Evolutionary conservation across 805 yeast species (phyloP).

Genomic region (Candida manassasensis): DNA sequence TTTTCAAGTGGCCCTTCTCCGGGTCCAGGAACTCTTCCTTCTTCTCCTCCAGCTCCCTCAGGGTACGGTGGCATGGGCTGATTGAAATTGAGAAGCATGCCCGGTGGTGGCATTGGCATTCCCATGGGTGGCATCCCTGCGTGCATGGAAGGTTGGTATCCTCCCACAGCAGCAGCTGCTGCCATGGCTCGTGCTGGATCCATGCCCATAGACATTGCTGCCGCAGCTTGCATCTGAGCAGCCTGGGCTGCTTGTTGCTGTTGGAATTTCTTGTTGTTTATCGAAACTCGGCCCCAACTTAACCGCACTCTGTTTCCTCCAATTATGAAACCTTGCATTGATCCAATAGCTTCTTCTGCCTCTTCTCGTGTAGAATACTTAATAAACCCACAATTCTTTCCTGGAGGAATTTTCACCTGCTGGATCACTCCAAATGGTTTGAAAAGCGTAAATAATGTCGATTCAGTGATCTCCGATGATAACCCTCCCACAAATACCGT

Average conservation of each 20-base stretch:
- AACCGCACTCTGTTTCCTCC: conserved; percentile 79
- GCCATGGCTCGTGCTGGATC: conserved; percentile 32
- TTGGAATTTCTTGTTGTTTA: conserved; percentile 28
- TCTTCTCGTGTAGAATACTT: conserved; percentile 72
- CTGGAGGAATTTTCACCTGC: conserved; percentile 72
- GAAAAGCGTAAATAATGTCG: conserved; percentile 55
- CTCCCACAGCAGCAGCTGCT: conserved; percentile 23
- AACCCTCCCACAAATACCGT: conserved; percentile 79
- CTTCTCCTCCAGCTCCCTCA: conserved; percentile 2
- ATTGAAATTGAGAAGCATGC: conserved; percentile 1
- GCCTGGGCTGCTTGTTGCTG: conserved; percentile 29
- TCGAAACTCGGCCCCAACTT: conserved; percentile 74
- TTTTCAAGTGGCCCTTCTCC: background rate
- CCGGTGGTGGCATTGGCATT: conserved; percentile 9
- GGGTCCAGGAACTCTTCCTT: background rate
- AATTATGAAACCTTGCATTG: conserved; percentile 87
- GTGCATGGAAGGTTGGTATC: conserved; percentile 13
- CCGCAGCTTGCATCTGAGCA: conserved; percentile 34
- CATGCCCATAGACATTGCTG: conserved; percentile 35
- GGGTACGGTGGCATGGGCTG: conserved; percentile 3
- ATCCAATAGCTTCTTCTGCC: conserved; percentile 80
- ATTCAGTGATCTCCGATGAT: conserved; percentile 59
- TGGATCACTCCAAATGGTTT: conserved; percentile 69
- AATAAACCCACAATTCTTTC: conserved; percentile 85
- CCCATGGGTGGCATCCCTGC: conserved; percentile 12